Evolutionary conservation across 2,329 filamentous ascomycete species (phyloP), one percentile per base, ranked within the genome.

Genomic region (Xylariaceae sp.): DNA sequence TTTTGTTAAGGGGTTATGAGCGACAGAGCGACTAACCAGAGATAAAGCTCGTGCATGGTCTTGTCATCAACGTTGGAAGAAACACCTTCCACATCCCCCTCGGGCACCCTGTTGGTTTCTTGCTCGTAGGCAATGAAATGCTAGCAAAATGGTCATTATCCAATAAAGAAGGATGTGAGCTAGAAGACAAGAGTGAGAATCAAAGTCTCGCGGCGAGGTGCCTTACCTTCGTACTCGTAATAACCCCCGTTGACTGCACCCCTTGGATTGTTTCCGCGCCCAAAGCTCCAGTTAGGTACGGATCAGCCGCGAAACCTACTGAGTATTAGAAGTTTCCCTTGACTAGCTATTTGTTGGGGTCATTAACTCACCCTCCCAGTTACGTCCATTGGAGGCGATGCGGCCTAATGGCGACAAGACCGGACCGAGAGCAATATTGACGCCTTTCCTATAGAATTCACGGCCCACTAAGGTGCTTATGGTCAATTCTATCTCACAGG

Each of bases 361-460:
- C 2, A 16, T 10, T 9, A 31, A 7, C 31, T 31, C 61, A 66
- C 81, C 81, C 64, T 86, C 83, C 81, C 84, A 88, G 55, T 85
- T 86, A 47, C 86, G 73, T 0, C 86, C 86, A 44, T 81, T 80
- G 18, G 75, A 72, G 1, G 82, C 80, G 44, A 84, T 74, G 2
- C 84, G 75, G 10, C 86, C 85, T 0, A 86, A 64, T 0, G 86
- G 84, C 0, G 84, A 84, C 52, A 89, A 83, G 0, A 89, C 89
- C 2, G 90, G 90, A 0, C 89, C 90, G 10, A 95, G 77, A 51
- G 87, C 80, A 13, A 94, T 78, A 65, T 95, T 88, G 31, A 90
- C 83, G 45, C 90, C 90, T 69, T 95, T 95, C 40, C 72, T 81
- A 55, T 79, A 81, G 66, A 89, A 88, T 68, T 96, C 90, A 51